Evolutionary conservation across 2,329 filamentous ascomycete species (phyloP).

Genomic region (Colletotrichum spinosum): DNA sequence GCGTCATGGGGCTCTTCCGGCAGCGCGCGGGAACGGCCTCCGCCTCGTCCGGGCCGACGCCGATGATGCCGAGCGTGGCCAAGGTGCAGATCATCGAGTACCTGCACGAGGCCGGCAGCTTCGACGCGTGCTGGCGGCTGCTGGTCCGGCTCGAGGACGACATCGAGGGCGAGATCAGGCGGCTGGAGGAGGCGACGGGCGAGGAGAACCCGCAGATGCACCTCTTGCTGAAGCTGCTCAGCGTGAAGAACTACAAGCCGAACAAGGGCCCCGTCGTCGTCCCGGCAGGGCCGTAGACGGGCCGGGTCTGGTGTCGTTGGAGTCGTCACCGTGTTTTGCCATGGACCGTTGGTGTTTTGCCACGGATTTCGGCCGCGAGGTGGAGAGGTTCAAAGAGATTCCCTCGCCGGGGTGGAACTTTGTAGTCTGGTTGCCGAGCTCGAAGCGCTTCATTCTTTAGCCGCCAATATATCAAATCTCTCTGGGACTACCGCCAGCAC

Average conservation of each 20-base stretch:
- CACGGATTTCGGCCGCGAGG: too few relatives aligned
- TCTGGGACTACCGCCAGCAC: too few relatives aligned
- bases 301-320: too few relatives aligned
- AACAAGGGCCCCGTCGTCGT: background rate
- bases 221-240: conserved; percentile 4
- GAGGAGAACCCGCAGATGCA: conserved; percentile 8
- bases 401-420: too few relatives aligned
- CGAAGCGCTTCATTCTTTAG: too few relatives aligned
- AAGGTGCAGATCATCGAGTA: conserved; percentile 14
- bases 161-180: conserved; percentile 6
- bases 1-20: conserved; percentile 13
- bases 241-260: conserved; percentile 13
- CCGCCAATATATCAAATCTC: too few relatives aligned
- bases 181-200: conserved; percentile 1
- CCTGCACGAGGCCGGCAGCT: conserved; percentile 7
- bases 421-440: too few relatives aligned
- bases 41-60: background rate
- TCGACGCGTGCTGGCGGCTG: conserved; percentile 5
- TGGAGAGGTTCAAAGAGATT: too few relatives aligned
- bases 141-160: conserved; percentile 4
- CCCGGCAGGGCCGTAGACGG: background rate
- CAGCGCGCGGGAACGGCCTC: background rate
- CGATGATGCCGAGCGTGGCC: background rate
- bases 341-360: too few relatives aligned
- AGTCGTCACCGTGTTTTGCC: too few relatives aligned